Evolutionary conservation across 306 rosid species (phyloP).

Genomic region (Quercus rubra): DNA sequence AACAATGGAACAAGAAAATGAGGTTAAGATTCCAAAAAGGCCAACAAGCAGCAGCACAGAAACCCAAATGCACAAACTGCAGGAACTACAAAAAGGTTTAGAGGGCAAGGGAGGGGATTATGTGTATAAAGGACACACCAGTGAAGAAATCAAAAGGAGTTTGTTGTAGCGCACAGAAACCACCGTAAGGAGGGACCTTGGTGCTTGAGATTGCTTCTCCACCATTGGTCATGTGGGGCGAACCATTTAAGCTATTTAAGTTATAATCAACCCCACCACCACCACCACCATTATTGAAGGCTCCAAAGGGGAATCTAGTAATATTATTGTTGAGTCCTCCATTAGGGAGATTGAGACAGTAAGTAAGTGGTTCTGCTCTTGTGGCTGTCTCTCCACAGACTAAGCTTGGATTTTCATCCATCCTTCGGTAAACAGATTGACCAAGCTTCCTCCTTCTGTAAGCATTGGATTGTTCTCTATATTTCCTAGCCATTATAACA

Average conservation of each 20-base stretch:
- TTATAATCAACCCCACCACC: slow-evolving; percentile 44
- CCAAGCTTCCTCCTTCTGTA: slow-evolving; percentile 74
- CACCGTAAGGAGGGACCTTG: slow-evolving; percentile 24
- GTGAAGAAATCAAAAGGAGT: slow-evolving; percentile 51
- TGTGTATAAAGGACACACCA: slow-evolving; percentile 31
- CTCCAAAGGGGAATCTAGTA: slow-evolving; percentile 34
- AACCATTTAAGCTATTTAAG: slow-evolving; percentile 32
- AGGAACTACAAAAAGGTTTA: neutral
- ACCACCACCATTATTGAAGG: slow-evolving; percentile 29
- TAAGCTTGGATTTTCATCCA: slow-evolving; percentile 49
- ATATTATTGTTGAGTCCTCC: slow-evolving; percentile 18
- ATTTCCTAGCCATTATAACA: slow-evolving; percentile 95
- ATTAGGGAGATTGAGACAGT: slow-evolving; percentile 25
- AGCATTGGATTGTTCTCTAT: slow-evolving; percentile 87
- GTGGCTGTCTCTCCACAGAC: slow-evolving; percentile 23
- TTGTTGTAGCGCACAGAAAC: slow-evolving; percentile 37
- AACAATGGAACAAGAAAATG: neutral
- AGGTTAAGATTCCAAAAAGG: neutral
- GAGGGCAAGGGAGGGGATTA: neutral
- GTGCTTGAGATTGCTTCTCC: slow-evolving; percentile 39
- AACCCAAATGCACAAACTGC: neutral
- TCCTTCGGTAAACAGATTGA: slow-evolving; percentile 57
- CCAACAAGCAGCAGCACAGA: neutral
- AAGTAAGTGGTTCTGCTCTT: slow-evolving; percentile 26
- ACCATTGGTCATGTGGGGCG: slow-evolving; percentile 32